Evolutionary conservation across 495 filamentous ascomycete genomes (phyloP), one percentile per base, ranked within the genome.

Genomic region (Cercophora scortea): DNA sequence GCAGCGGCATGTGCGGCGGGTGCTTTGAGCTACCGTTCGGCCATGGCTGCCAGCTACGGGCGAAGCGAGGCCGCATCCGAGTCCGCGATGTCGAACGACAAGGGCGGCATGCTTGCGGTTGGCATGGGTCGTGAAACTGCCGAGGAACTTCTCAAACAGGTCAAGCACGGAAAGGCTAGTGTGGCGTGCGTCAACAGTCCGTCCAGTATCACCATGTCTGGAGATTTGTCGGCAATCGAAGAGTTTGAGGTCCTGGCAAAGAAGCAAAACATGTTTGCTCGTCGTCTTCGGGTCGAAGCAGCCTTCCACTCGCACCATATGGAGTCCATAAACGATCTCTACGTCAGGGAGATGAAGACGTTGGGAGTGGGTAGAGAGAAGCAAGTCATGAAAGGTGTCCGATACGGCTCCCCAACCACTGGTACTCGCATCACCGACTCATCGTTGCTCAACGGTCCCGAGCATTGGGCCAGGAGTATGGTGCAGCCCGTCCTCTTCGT

Each of bases 111-210:
- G 74, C 42, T 75, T 46, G 71, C 72, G 7, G 66, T 67, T 6
- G 68, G 66, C 8, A 17, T 74, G 0, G 49, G 45, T 3, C 45
- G 55, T 11, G 42, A 53, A 2, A 49, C 59, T 9, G 52, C 50
- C 36, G 39, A 56, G 43, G 33, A 39, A 7, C 44, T 44, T 16
- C 40, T 51, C 10, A 51, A 51, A 45, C 57, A 47, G 10, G 8
- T 57, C 56, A 44, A 42, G 33, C 18, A 7, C 3, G 42, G 60
- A 15, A 16, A 34, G 52, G 60, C 54, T 33, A 42, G 50, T 4
- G 58, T 76, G 6, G 74, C 71, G 8, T 77, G 74, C 42, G 33
- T 71, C 40, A 77, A 77, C 50, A 68, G 66, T 18, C 71, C 70
- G 4, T 45, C 43, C 4, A 69, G 60, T 43, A 50, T 71, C n/a